These are phyloP conservation scores for Leccinum barrowsii DNA, from an alignment of 768 basidiomycete species.

Conservation along the genomic window DNA sequence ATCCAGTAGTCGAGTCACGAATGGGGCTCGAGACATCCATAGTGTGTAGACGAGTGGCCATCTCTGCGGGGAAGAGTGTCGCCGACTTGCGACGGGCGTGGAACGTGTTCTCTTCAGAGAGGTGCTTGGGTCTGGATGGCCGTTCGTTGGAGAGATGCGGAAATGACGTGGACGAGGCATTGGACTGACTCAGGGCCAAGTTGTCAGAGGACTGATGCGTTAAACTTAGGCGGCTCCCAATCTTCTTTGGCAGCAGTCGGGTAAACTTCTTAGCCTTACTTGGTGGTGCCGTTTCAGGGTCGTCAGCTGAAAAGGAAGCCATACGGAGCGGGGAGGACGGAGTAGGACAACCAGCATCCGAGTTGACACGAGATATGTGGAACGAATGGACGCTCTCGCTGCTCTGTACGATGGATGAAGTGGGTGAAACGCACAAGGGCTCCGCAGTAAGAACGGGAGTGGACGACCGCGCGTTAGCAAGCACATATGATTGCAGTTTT, in stretches of 20 bases:
- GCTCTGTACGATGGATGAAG: constrained; percentile 24
- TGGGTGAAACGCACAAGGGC: constrained; percentile 24
- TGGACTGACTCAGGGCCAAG: constrained; percentile 20
- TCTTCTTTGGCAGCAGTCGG: constrained; percentile 31
- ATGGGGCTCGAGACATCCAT: constrained; percentile 30
- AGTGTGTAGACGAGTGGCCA: constrained; percentile 27
- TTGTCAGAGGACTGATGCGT: constrained; percentile 28
- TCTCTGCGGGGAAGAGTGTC: constrained; percentile 30
- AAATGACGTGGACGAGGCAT: constrained; percentile 27
- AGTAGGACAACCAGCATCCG: constrained; percentile 17
- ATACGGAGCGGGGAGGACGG: constrained; percentile 28
- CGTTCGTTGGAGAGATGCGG: constrained; percentile 23
- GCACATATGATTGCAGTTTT: constrained; percentile 24
- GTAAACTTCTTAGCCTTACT: constrained; percentile 27
- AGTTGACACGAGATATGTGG: constrained; percentile 13
- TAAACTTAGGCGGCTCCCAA: constrained; percentile 27
- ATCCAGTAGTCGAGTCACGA: constrained; percentile 20
- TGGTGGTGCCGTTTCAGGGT: constrained; percentile 13
- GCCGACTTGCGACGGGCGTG: constrained; percentile 35
- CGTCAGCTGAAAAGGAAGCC: constrained; percentile 25
- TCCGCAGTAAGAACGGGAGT: constrained; percentile 29
- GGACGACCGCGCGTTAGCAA: constrained; percentile 23
- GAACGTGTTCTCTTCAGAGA: constrained; percentile 32
- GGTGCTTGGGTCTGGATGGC: constrained; percentile 21
- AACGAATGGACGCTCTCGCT: constrained; percentile 28